Percentiles rank a stretch among this genome's conserved stretches.
phyloP scores from a whole-genome alignment of 495 filamentous ascomycete genomes.

The Aspergillus funiculosus region DNA sequence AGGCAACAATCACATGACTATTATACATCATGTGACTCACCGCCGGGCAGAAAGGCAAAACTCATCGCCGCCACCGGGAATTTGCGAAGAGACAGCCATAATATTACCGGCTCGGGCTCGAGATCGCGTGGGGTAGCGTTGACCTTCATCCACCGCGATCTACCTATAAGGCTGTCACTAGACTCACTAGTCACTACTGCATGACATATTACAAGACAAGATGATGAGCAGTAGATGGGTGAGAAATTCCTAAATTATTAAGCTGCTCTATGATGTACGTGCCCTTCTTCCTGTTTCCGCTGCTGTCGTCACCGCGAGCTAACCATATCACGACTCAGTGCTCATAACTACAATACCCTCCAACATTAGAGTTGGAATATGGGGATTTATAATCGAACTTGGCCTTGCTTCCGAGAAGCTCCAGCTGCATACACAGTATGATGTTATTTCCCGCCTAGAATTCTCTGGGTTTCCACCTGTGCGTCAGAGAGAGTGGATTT shows the following conservation, averaged over 20 bases:
- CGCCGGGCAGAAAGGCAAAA: conserved; percentile 15
- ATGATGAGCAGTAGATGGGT: too few relatives aligned
- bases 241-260: too few relatives aligned
- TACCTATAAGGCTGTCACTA: too few relatives aligned
- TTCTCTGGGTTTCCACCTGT: conserved; percentile 16
- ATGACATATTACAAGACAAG: too few relatives aligned
- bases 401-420: neutral
- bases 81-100: neutral
- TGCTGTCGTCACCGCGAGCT: conserved; percentile 5
- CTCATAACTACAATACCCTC: neutral
- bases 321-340: neutral
- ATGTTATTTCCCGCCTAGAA: neutral
- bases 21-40: too few relatives aligned
- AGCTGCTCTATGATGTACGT: neutral
- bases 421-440: neutral
- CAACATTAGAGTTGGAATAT: neutral
- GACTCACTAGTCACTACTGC: too few relatives aligned
- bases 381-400: conserved; percentile 8
- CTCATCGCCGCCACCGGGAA: too few relatives aligned
- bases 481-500: conserved; percentile 19
- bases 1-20: too few relatives aligned
- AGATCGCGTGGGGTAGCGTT: neutral
- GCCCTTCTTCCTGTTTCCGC: neutral
- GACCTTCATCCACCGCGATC: too few relatives aligned
- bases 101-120: neutral